These are phyloP conservation scores for Fraxinus americana DNA, from an alignment of 257 asterid genomes.

Conservation along the genomic window DNA sequence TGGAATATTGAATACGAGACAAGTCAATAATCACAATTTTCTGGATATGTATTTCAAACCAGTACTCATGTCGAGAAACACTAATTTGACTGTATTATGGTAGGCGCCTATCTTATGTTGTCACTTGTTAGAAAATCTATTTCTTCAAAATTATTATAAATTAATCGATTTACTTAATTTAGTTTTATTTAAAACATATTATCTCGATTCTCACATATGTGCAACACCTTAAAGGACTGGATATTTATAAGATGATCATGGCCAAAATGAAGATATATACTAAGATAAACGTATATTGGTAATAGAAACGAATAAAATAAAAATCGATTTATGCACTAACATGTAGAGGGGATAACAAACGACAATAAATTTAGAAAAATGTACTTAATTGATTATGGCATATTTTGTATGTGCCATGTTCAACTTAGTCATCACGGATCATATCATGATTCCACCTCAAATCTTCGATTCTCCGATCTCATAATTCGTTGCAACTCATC, in stretches of 20 bases:
- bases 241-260: background rate
- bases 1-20: background rate
- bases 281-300: background rate
- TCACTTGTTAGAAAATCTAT: background rate
- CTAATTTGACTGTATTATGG: background rate
- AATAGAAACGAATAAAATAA: too few relatives aligned
- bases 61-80: background rate
- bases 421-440: background rate
- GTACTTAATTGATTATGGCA: too few relatives aligned
- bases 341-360: too few relatives aligned
- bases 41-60: background rate
- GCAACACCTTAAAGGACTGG: background rate
- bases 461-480: conserved; percentile 22
- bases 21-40: background rate
- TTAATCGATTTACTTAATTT: too few relatives aligned
- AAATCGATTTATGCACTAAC: too few relatives aligned
- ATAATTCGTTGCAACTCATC: conserved; percentile 44
- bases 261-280: too few relatives aligned
- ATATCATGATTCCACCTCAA: conserved; percentile 9
- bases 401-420: background rate
- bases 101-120: too few relatives aligned
- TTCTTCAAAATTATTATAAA: too few relatives aligned
- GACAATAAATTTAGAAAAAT: too few relatives aligned
- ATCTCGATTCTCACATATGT: background rate
- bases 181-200: too few relatives aligned